Base-by-base conservation (phyloP, 805 yeast species). In the Candida dajiaensis region DNA sequence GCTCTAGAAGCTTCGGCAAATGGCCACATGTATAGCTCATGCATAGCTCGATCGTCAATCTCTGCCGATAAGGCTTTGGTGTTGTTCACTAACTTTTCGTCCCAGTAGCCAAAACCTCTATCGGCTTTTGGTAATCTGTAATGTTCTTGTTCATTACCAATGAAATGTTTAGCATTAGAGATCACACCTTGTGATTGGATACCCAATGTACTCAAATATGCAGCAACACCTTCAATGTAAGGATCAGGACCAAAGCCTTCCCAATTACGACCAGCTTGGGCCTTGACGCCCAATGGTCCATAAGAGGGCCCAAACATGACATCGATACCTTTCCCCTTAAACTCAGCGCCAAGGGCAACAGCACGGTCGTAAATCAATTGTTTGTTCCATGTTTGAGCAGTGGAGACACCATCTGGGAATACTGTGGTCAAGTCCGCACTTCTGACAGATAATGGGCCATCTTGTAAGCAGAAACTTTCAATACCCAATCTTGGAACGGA, bases 171-270 rank as follows among this genome's bases (percentile, higher is more conserved):
- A 50, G 78, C 64, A 41, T 77, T 69, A 4, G 82, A 76, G 41
- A 77, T 58, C 19, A 79, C 78, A 10, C 80, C 80, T 57, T 75
- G 74, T 36, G 68, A 69, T 59, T 79, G 84, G 19, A 76, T 64
- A 2, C 81, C 84, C 35, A 64, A 64, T 16, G 78, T 68, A 11
- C 78, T 72, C n/a, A 71, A 70, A 13, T 71, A 72, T 6, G 78
- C 79, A 16, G 68, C 69, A n/a, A 71, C 65, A 21, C 84, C 84
- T 51, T 76, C 78, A 42, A 80, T 63, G 48, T 78, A 79, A 3
- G 85, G 83, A 57, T 80, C 85, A 5, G 80, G 65, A 9, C 82
- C 80, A 61, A 78, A 79, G 35, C 80, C 72, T 62, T 80, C 85
- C 83, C 84, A 79, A 61, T 75, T 77, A 52, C 85, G 67, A 13